Conservation (phyloP, 352 stramenopile species). For the Aphanomyces euteiches region DNA sequence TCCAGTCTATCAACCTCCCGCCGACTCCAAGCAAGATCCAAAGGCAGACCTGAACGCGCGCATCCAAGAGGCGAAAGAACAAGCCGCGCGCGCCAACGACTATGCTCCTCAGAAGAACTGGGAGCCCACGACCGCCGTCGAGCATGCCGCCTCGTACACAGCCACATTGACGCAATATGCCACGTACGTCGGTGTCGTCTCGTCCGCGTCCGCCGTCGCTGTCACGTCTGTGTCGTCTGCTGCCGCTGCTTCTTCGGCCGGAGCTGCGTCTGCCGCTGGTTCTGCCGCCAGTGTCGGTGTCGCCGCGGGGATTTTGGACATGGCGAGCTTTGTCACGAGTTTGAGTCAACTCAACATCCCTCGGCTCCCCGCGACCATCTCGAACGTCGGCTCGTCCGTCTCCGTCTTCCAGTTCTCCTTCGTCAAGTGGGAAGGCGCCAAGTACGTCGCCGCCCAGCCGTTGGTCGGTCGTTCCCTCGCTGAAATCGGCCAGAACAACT, state of each 20-base stretch:
- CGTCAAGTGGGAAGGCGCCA: constrained; percentile 30
- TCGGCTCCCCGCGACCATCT: constrained; percentile 29
- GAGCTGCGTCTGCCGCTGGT: constrained; percentile 6
- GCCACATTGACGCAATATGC: constrained; percentile 15
- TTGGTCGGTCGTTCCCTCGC: background rate
- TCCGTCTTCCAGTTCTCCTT: constrained; percentile 34
- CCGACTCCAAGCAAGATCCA: constrained; percentile 30
- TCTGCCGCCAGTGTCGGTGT: constrained; percentile 8
- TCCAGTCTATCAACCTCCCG: constrained; percentile 31
- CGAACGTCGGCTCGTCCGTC: constrained; percentile 39
- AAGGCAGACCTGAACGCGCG: constrained; percentile 27
- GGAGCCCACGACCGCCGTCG: constrained; percentile 14
- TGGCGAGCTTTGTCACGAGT: constrained; percentile 59
- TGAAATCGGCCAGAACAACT: constrained; percentile 8
- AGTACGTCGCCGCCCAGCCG: constrained; percentile 1
- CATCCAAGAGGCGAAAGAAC: constrained; percentile 27
- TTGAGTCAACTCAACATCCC: constrained; percentile 17
- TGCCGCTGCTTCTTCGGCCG: background rate
- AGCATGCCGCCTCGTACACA: constrained; percentile 7
- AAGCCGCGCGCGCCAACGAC: constrained; percentile 47
- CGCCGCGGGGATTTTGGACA: constrained; percentile 42
- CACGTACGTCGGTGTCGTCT: constrained; percentile 12
- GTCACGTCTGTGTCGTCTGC: constrained; percentile 7
- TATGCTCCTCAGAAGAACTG: constrained; percentile 52
- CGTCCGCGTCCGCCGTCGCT: constrained; percentile 11